Conservation (phyloP, 192 early-diverging fungal genomes). For the Mortierella claussenii region DNA sequence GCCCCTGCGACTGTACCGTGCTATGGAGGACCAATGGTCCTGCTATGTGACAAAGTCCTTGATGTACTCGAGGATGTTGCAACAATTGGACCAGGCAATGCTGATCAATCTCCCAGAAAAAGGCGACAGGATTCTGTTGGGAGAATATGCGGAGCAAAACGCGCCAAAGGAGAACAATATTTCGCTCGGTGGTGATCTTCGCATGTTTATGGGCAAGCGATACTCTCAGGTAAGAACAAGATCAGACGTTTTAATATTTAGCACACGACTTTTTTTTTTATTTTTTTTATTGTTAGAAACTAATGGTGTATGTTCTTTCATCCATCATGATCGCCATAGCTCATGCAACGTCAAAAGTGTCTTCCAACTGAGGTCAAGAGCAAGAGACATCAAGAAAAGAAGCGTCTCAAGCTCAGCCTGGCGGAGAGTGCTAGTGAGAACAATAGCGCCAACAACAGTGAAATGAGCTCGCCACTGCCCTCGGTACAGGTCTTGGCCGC, state of each 20-base stretch:
- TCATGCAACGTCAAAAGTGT: conserved; percentile 50
- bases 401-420: conserved; percentile 24
- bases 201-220: conserved; percentile 53
- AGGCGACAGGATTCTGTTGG: conserved; percentile 19
- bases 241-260: too few species aligned
- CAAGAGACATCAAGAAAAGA: conserved; percentile 37
- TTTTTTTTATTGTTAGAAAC: too few species aligned
- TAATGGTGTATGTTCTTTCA: too few species aligned
- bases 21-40: conserved; percentile 61
- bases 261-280: neutral
- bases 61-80: conserved; percentile 58
- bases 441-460: conserved; percentile 33
- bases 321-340: too few species aligned
- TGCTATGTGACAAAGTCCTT: conserved; percentile 60
- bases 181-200: conserved; percentile 45
- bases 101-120: conserved; percentile 33
- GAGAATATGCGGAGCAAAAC: conserved; percentile 37
- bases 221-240: conserved; percentile 34
- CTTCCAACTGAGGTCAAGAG: conserved; percentile 41
- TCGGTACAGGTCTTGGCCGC: too few species aligned
- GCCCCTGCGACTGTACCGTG: conserved; percentile 51
- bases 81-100: conserved; percentile 38
- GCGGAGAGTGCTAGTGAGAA: conserved; percentile 28
- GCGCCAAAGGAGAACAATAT: conserved; percentile 41
- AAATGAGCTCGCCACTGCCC: conserved; percentile 18